Base-by-base conservation (phyloP, 352 stramenopile genomes). In the Phytophthora brassicae region DNA sequence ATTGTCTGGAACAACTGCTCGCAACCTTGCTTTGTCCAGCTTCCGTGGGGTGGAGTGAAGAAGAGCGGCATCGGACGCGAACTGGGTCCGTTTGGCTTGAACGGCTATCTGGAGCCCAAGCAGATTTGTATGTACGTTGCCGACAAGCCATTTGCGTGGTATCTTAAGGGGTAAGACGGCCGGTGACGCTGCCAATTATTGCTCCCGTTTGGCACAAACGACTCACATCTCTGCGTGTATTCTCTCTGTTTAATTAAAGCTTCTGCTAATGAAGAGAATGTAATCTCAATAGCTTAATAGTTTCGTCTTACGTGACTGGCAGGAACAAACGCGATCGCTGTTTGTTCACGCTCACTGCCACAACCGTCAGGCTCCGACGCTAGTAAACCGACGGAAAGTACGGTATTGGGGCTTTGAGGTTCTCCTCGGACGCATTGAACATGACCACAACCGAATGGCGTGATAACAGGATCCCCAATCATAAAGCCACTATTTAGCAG, bases 21-120 rank as follows among this genome's bases (percentile, higher is more conserved):
- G 8, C 48, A 66, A 29, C 60, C 54, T 2, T 66, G 48, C 20
- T 63, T 63, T 13, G 74, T 89, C 38, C 64, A 90, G 64, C 57
- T 86, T 38, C 81, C 84, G 22, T 96, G 90, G 75, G 88, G 88
- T 16, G 88, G 88, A 5, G 78, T 89, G 67, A 94, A 95, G 78
- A 88, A 93, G 66, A 90, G 74, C 50, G 88, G 88, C 16, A 77
- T 88, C 13, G 88, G 88, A 8, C 81, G 88, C 17, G 81, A 90
- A 29, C 38, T 88, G 7, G 81, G 81, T 13, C 77, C 78, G 1
- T 88, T 88, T 35, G 81, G 81, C 8, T 50, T 90, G 11, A 72
- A 89, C 46, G 49, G 60, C 42, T 90, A 90, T 54, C 69, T 89
- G 24, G 81, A 90, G 47, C 76, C 78, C 17, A 90, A 90, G 65